Percentiles rank a stretch among this genome's conserved stretches.
These are phyloP conservation scores for Cutaneotrichosporon cavernicola DNA, from an alignment of 1,284 basidiomycete species.

Conservation along the genomic window DNA sequence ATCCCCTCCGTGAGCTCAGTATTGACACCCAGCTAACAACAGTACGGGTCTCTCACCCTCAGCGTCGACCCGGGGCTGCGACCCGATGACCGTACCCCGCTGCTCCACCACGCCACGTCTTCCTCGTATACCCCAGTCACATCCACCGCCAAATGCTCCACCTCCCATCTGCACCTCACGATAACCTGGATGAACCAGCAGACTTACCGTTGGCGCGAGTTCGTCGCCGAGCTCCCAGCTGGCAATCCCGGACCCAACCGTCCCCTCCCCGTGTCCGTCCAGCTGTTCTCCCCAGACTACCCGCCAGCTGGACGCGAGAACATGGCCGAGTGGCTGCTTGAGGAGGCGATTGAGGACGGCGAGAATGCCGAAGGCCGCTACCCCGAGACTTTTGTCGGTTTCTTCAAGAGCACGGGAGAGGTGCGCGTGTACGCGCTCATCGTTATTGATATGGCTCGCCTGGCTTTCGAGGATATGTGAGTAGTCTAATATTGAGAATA, in stretches of 20 bases:
- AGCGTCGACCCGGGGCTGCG: too few relatives aligned
- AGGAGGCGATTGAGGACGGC: not conserved
- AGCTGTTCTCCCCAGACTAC: not conserved
- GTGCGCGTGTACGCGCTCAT: not conserved
- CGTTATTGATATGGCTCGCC: not conserved
- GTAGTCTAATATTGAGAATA: too few relatives aligned
- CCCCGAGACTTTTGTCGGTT: not conserved
- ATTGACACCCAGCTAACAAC: too few relatives aligned
- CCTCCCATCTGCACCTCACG: not conserved
- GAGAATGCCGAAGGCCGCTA: not conserved
- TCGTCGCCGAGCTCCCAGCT: not conserved
- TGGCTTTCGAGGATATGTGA: too few relatives aligned
- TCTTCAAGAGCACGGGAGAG: not conserved
- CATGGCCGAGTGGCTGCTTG: not conserved
- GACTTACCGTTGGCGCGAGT: not conserved
- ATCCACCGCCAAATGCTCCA: too few relatives aligned
- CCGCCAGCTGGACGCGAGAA: not conserved
- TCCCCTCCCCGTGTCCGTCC: not conserved
- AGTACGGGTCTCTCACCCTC: too few relatives aligned
- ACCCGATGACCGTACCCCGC: not conserved
- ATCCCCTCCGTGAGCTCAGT: too few relatives aligned
- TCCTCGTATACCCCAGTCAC: not conserved
- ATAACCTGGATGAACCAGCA: not conserved
- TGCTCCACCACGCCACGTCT: not conserved
- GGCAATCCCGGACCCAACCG: not conserved